Percentiles rank a stretch among this genome's conserved stretches.
Conservation (phyloP, 1,284 basidiomycete genomes). For the Fistulinella cinereoalba region DNA sequence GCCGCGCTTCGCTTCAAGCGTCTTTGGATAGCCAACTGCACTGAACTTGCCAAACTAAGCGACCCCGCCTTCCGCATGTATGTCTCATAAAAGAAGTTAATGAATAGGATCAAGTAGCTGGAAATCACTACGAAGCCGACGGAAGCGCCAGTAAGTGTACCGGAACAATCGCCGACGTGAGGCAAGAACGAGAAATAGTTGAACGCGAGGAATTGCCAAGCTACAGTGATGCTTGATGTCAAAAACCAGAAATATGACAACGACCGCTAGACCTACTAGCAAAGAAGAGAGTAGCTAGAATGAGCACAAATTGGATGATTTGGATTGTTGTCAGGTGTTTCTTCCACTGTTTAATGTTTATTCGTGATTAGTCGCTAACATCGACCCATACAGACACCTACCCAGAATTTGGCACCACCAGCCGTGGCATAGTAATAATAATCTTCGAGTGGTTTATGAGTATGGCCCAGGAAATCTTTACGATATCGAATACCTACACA, state of each 20-base stretch:
- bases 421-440: constrained; percentile 96
- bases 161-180: constrained; percentile 13
- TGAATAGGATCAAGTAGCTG: constrained; percentile 20
- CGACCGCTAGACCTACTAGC: constrained; percentile 3
- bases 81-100: constrained; percentile 80
- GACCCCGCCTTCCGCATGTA: constrained; percentile 51
- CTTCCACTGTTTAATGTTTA: constrained; percentile 70
- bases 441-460: constrained; percentile 47
- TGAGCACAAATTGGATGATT: constrained; percentile 90
- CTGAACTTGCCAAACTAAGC: neutral
- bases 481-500: constrained; percentile 65
- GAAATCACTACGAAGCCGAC: constrained; percentile 9
- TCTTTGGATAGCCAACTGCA: neutral
- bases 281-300: constrained; percentile 44
- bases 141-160: constrained; percentile 11
- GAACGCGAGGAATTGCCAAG: constrained; percentile 15
- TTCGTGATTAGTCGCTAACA: neutral
- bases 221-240: neutral
- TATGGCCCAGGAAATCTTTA: constrained; percentile 3
- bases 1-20: constrained; percentile 1
- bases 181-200: constrained; percentile 18
- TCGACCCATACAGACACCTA: constrained; percentile 33
- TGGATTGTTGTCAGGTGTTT: constrained; percentile 92
- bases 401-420: constrained; percentile 90
- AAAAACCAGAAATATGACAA: neutral